Evolutionary conservation across 164 flowering plant species (phyloP), one percentile per base, ranked within the genome.

Genomic region (Umbellularia californica): DNA sequence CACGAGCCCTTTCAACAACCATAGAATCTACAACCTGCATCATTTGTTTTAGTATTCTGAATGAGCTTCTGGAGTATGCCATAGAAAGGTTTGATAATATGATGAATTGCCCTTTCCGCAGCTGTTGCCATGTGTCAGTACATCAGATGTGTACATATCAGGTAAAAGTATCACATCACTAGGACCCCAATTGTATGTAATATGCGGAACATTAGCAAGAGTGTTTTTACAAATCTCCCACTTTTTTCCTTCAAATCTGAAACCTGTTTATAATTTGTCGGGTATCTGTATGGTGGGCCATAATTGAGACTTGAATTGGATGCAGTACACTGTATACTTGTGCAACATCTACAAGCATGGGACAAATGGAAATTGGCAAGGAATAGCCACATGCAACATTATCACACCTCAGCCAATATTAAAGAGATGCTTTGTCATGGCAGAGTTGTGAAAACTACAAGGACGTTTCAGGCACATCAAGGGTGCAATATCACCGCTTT

Each of bases 1-100:
- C 99, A 80, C 99, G 99, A 82, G 99, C 96, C 84, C 99, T 90
- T 87, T 95, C 99, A 2, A 95, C 99, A 78, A 95, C 98, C 99
- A 95, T 95, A 62, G 99, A 95, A 86, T 95, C 99, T 81, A 93
- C 99, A 85, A 95, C 99, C 99, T 95, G 82, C 75, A 83, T 25
- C 75, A 84, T 68, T 60, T 23, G 50, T 77, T 76, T 85, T 79
- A 86, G 73, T 72, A 71, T 77, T 14, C 50, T 27, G 33, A 50
- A 55, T n/a, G 68, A 52, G 23, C 51, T 63, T 60, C 1, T 35
- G 4, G 23, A 23, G 52, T 10, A 35, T 23, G 15, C 47, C 23
- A 67, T 19, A 28, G 20, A 30, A 25, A 65, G 60, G 60, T 55
- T 9, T 14, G 20, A 41, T 41, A 41, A 9, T 41, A 41, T 41